These are phyloP conservation scores for Verticillium alfalfae DNA, from an alignment of 2,329 filamentous ascomycete species.

Conservation along the genomic window DNA sequence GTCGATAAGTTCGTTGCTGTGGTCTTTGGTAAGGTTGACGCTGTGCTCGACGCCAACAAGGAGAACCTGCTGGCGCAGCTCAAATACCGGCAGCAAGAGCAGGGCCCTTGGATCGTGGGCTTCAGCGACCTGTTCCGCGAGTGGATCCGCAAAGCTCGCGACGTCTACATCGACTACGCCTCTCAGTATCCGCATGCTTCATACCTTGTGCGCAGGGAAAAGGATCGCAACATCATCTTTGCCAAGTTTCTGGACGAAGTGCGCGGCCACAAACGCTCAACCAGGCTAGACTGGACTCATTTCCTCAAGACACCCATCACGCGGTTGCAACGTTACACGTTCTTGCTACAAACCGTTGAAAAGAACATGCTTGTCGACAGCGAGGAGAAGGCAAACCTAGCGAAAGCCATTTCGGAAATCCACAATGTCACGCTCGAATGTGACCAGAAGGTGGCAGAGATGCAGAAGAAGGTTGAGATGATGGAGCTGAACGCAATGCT, in stretches of 20 bases:
- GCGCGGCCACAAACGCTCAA: slow-evolving; percentile 70
- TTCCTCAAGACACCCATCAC: slow-evolving; percentile 93
- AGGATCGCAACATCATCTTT: slow-evolving; percentile 80
- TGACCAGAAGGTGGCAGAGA: slow-evolving; percentile 86
- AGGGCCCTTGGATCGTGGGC: slow-evolving; percentile 88
- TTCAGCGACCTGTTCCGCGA: slow-evolving; percentile 98
- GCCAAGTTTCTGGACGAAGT: slow-evolving; percentile 77
- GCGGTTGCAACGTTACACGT: slow-evolving; percentile 80
- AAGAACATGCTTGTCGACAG: slow-evolving; percentile 79
- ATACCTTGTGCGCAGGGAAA: slow-evolving; percentile 77
- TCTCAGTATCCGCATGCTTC: slow-evolving; percentile 79
- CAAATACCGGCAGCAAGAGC: slow-evolving; percentile 94
- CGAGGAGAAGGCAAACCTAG: slow-evolving; percentile 83
- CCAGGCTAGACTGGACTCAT: slow-evolving; percentile 86
- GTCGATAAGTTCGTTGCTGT: slow-evolving; percentile 74
- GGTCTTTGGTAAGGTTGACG: slow-evolving; percentile 88
- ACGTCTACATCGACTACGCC: slow-evolving; percentile 88
- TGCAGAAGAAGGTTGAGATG: slow-evolving; percentile 84
- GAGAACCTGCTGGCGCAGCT: slow-evolving; percentile 87
- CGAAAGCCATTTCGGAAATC: slow-evolving; percentile 85
- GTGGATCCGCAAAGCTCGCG: slow-evolving; percentile 92
- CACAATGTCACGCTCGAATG: slow-evolving; percentile 85
- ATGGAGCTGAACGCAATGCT: slow-evolving; percentile 80
- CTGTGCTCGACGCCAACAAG: slow-evolving; percentile 85
- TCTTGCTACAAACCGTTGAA: slow-evolving; percentile 76